Evolutionary conservation across 768 basidiomycete species (phyloP).

Genomic region (Mrakia frigida): DNA sequence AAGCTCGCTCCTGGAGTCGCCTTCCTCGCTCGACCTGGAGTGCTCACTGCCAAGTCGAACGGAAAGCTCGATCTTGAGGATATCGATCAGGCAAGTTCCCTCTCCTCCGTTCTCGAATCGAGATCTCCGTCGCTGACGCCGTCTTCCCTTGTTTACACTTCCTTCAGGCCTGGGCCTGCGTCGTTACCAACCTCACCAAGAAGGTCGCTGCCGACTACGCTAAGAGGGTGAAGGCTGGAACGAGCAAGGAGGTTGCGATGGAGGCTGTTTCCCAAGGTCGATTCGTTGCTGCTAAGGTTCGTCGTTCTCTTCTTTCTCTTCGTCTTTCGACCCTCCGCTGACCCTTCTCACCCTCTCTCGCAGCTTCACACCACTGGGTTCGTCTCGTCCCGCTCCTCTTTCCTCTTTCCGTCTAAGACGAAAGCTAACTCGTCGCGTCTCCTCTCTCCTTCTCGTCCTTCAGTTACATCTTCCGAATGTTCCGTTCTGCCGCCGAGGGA

Average conservation of each 20-base stretch:
- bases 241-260: conserved; percentile 47
- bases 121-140: too few species aligned
- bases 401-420: too few species aligned
- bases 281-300: conserved; percentile 47
- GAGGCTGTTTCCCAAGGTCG: conserved; percentile 47
- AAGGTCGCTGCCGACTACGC: conserved; percentile 46
- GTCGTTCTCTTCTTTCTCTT: not conserved
- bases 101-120: too few species aligned
- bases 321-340: not conserved
- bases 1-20: conserved; percentile 45
- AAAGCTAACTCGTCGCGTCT: too few species aligned
- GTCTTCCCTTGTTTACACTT: too few species aligned
- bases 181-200: conserved; percentile 47
- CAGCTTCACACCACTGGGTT: conserved; percentile 43
- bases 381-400: not conserved
- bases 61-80: conserved; percentile 42
- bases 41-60: conserved; percentile 38
- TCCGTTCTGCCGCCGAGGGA: conserved; percentile 44
- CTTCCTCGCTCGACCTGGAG: conserved; percentile 44
- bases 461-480: conserved; percentile 45
- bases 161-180: conserved; percentile 43
- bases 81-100: conserved; percentile 37
- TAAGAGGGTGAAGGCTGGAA: conserved; percentile 41
- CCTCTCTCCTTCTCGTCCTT: conserved; percentile 27
- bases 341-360: not conserved